Percentiles rank a stretch among this genome's conserved stretches.
Evolutionary conservation across 176 grass and related monocot genomes (phyloP).

Genomic region (Triticum timopheevii): DNA sequence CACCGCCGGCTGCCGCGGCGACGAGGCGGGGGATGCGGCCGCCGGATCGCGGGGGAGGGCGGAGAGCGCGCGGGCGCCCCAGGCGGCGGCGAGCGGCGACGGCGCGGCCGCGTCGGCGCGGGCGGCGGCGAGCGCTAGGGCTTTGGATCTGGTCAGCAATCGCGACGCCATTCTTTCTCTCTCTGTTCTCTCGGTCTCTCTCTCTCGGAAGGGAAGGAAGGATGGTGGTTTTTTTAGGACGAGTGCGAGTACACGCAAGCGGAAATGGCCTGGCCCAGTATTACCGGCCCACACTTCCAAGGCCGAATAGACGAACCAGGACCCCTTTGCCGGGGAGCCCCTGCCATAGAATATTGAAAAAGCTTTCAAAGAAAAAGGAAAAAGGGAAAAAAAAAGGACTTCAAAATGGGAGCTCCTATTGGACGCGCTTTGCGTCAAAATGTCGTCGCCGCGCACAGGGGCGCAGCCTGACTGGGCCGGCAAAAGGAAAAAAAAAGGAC

Average conservation of each 20-base stretch:
- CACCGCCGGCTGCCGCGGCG: constrained; percentile 3
- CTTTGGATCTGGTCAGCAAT: constrained; percentile 46
- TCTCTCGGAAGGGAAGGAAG: background rate
- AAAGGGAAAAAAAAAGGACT: too few relatives aligned
- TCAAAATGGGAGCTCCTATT: too few relatives aligned
- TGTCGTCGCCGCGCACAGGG: too few relatives aligned
- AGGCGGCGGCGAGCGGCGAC: background rate
- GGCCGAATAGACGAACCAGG: too few relatives aligned
- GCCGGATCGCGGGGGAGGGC: constrained; percentile 29
- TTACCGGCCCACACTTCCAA: background rate
- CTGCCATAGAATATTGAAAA: too few relatives aligned
- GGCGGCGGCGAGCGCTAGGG: constrained; percentile 30
- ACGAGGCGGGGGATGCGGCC: background rate
- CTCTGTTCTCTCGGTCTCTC: background rate
- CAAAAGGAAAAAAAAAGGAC: too few relatives aligned
- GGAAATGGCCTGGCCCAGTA: background rate
- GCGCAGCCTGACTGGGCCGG: too few relatives aligned
- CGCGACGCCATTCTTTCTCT: constrained; percentile 43
- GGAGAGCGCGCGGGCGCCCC: constrained; percentile 19
- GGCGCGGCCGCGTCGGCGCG: constrained; percentile 8
- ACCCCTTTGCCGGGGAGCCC: too few relatives aligned
- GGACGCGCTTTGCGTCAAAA: too few relatives aligned
- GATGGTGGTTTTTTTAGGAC: background rate
- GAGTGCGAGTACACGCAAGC: background rate
- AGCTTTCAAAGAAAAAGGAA: too few relatives aligned